A percentile compares a stretch with the other conserved stretches of the same genome.
Evolutionary conservation across 805 yeast species (phyloP).

Genomic region (Yueomyces sinensis): DNA sequence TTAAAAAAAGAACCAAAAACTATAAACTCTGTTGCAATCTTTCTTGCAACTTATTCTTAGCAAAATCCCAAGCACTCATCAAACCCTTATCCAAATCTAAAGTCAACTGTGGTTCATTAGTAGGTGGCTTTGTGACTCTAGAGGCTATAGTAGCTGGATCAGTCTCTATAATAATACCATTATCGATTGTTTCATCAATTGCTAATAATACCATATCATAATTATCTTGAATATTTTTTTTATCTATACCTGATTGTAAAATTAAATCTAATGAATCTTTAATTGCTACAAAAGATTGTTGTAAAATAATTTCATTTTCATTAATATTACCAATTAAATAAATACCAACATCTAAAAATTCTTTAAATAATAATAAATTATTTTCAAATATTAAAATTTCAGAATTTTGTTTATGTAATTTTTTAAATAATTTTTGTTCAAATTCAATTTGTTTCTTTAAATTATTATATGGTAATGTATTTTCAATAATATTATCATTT

Average conservation of each 20-base stretch:
- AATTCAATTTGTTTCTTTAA: constrained; percentile 60
- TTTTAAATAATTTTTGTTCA: constrained; percentile 57
- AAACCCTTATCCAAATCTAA: constrained; percentile 69
- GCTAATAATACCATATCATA: constrained; percentile 80
- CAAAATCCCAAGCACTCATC: constrained; percentile 77
- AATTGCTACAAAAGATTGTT: constrained; percentile 62
- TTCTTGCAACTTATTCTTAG: constrained; percentile 55
- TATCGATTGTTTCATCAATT: constrained; percentile 86
- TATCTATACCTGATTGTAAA: constrained; percentile 55
- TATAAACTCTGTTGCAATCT: constrained; percentile 33
- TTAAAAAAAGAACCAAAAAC: too few relatives aligned
- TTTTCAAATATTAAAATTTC: constrained; percentile 73
- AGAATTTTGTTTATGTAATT: constrained; percentile 68
- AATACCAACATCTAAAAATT: constrained; percentile 60
- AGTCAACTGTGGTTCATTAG: constrained; percentile 45
- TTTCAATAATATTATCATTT: constrained; percentile 10
- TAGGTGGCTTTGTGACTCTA: constrained; percentile 81
- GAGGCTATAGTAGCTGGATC: constrained; percentile 80
- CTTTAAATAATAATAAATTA: constrained; percentile 76
- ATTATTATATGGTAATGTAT: constrained; percentile 24
- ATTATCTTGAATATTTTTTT: constrained; percentile 60
- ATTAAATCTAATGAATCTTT: constrained; percentile 72
- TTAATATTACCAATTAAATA: constrained; percentile 58
- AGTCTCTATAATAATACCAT: constrained; percentile 83
- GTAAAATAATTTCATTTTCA: constrained; percentile 78